Conservation (phyloP, 2,329 filamentous ascomycete genomes). For the Akanthomyces uredinophilus region DNA sequence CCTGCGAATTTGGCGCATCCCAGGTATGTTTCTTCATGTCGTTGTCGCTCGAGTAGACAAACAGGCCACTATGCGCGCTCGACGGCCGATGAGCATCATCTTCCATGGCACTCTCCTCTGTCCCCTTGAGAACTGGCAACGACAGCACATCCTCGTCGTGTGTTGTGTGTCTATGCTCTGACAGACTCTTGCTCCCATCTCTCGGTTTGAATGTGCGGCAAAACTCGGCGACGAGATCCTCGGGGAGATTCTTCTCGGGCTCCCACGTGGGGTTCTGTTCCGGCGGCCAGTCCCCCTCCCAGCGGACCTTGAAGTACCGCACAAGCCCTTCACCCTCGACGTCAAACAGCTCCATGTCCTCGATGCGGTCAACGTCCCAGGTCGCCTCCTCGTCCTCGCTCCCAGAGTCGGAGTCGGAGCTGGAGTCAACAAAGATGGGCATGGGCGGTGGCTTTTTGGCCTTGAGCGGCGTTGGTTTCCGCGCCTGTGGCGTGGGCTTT, state of each 20-base stretch:
- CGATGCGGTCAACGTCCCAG: slow-evolving; percentile 42
- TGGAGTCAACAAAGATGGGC: background rate
- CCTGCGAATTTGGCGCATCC: slow-evolving; percentile 1
- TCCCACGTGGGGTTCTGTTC: slow-evolving; percentile 56
- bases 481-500: background rate
- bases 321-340: slow-evolving; percentile 31
- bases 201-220: slow-evolving; percentile 21
- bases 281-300: slow-evolving; percentile 52
- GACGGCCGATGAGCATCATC: background rate
- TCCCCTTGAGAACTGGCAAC: background rate
- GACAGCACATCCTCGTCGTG: background rate
- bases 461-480: background rate
- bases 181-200: background rate
- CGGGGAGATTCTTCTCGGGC: slow-evolving; percentile 46
- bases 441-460: background rate
- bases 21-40: background rate
- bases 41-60: slow-evolving; percentile 12
- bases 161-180: too few relatives aligned
- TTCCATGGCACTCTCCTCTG: background rate
- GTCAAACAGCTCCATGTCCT: slow-evolving; percentile 35
- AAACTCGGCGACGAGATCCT: slow-evolving; percentile 37
- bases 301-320: slow-evolving; percentile 48
- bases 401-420: background rate
- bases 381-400: slow-evolving; percentile 22
- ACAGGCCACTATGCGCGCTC: background rate